Conservation (phyloP, 1,284 basidiomycete species). For the Baeospora myosura region DNA sequence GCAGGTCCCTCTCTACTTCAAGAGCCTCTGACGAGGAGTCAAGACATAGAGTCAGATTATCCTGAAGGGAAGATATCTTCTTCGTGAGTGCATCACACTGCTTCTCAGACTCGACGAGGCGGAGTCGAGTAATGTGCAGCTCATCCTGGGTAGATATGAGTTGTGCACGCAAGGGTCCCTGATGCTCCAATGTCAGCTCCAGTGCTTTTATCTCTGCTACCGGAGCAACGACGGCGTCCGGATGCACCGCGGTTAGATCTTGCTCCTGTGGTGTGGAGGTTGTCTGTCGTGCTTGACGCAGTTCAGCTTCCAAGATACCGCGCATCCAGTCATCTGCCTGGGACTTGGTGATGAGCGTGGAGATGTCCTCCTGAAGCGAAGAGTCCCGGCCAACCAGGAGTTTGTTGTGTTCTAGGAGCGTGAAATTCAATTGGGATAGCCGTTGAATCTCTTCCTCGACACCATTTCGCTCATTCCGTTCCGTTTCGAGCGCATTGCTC, state of each 20-base stretch:
- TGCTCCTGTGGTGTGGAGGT: neutral
- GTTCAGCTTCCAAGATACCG: constrained; percentile 15
- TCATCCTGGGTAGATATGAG: constrained; percentile 18
- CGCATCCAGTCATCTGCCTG: constrained; percentile 19
- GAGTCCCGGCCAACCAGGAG: constrained; percentile 18
- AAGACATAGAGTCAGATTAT: constrained; percentile 18
- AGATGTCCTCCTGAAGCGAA: constrained; percentile 17
- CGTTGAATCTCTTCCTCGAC: constrained; percentile 15
- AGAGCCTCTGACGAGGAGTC: constrained; percentile 20
- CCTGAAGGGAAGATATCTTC: constrained; percentile 16
- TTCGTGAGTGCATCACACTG: constrained; percentile 13
- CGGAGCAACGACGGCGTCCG: neutral
- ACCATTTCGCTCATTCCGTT: constrained; percentile 13
- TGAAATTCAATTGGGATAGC: constrained; percentile 16
- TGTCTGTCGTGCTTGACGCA: constrained; percentile 9
- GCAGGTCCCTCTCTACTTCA: constrained; percentile 19
- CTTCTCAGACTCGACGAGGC: constrained; percentile 14
- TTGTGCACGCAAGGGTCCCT: constrained; percentile 14
- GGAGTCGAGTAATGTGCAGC: constrained; percentile 15
- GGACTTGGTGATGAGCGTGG: constrained; percentile 17
- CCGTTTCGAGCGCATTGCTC: constrained; percentile 14
- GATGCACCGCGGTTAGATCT: neutral
- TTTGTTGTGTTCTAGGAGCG: constrained; percentile 20
- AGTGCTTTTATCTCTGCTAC: constrained; percentile 3
- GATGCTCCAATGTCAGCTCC: constrained; percentile 12